phyloP scores from a whole-genome alignment of 352 stramenopile genomes.

The Blastocystis sp. region DNA sequence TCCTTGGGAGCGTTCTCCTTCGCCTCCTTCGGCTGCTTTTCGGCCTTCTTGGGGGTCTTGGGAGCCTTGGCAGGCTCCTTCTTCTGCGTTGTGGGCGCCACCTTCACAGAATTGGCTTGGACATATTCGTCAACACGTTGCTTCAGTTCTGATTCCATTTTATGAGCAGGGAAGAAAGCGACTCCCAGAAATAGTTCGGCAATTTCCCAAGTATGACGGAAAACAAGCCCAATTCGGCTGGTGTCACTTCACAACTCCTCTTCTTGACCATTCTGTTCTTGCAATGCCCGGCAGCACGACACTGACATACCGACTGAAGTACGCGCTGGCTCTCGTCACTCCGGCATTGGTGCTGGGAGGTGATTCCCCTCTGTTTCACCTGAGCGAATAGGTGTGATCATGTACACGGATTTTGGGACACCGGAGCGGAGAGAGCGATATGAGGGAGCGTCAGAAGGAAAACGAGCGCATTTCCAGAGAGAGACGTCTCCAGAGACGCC shows the following conservation, averaged over 20 bases:
- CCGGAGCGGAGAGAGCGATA: slow-evolving; percentile 20
- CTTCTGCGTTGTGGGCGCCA: slow-evolving; percentile 4
- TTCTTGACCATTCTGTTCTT: neutral
- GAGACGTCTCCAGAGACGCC: neutral
- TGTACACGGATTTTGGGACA: slow-evolving; percentile 24
- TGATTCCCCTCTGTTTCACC: neutral
- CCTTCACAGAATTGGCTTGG: slow-evolving; percentile 67
- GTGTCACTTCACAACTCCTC: neutral
- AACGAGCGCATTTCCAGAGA: slow-evolving; percentile 27
- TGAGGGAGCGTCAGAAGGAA: slow-evolving; percentile 21
- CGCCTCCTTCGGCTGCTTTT: slow-evolving; percentile 2
- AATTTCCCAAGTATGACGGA: neutral
- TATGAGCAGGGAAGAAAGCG: neutral
- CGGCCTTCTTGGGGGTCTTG: slow-evolving; percentile 32
- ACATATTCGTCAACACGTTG: slow-evolving; percentile 63
- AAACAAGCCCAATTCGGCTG: slow-evolving; percentile 2
- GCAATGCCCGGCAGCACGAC: slow-evolving; percentile 11
- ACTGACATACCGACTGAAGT: slow-evolving; percentile 43
- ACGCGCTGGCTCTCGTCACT: neutral
- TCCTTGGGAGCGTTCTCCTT: neutral
- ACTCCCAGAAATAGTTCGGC: no score
- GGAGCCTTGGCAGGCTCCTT: slow-evolving; percentile 7
- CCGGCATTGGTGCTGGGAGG: slow-evolving; percentile 40
- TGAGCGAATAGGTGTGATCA: neutral
- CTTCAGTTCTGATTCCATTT: slow-evolving; percentile 64